Conservation (phyloP, 139 green algal genomes). For the Chlamydomonas schloesseri region DNA sequence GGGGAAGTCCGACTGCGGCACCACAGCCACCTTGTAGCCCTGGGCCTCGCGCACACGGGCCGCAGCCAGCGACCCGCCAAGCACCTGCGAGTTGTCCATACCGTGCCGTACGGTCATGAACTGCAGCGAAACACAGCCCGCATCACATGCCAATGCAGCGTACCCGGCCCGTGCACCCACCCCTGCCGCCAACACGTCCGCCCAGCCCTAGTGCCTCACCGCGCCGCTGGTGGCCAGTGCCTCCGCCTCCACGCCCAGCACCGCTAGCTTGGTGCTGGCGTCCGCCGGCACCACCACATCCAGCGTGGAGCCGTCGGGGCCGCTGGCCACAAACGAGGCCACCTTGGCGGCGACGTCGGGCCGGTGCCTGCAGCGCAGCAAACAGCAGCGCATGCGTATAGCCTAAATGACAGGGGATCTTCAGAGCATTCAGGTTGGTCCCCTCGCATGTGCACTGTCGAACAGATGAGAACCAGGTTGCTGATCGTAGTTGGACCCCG, state of each 20-base stretch:
- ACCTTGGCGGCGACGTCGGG: constrained; percentile 60
- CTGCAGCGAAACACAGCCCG: too few species aligned
- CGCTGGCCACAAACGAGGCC: constrained; percentile 23
- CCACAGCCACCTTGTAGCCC: constrained; percentile 61
- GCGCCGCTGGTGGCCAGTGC: constrained; percentile 38
- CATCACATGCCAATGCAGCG: too few species aligned
- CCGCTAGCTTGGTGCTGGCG: constrained; percentile 51
- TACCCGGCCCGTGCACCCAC: too few species aligned
- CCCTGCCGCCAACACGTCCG: too few species aligned
- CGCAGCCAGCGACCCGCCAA: constrained; percentile 53
- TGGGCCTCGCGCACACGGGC: constrained; percentile 50
- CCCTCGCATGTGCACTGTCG: too few species aligned
- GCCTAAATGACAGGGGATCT: too few species aligned
- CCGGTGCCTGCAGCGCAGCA: constrained; percentile 55
- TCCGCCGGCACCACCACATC: constrained; percentile 59
- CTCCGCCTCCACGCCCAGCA: constrained; percentile 51
- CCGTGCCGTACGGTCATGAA: too few species aligned
- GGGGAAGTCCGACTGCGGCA: constrained; percentile 33
- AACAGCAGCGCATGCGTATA: too few species aligned
- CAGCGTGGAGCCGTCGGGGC: constrained; percentile 54
- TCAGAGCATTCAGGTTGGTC: too few species aligned
- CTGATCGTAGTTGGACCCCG: too few species aligned
- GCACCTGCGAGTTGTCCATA: constrained; percentile 17
- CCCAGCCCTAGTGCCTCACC: constrained; percentile 3
- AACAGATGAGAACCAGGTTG: too few species aligned